Conservation (phyloP, 805 yeast species). For the Spathaspora arborariae region DNA sequence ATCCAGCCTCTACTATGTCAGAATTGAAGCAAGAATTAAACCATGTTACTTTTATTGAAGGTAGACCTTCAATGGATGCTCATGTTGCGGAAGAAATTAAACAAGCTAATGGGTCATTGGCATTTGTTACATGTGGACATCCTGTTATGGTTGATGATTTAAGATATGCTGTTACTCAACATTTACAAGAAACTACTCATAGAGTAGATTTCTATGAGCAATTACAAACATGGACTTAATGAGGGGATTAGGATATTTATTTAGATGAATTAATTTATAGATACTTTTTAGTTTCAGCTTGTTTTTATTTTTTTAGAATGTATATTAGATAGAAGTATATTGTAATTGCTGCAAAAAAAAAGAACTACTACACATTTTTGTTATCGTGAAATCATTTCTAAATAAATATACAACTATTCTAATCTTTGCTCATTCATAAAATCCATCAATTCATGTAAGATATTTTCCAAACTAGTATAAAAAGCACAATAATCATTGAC, state of each 20-base stretch:
- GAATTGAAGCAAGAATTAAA: constrained; percentile 14
- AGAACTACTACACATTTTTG: background rate
- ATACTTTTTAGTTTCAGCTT: background rate
- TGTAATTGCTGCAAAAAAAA: background rate
- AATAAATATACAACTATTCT: background rate
- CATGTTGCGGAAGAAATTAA: constrained; percentile 36
- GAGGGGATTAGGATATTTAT: background rate
- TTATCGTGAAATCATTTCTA: background rate
- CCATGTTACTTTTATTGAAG: constrained; percentile 37
- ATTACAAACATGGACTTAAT: constrained; percentile 62
- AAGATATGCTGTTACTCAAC: constrained; percentile 44
- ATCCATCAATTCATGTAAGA: constrained; percentile 36
- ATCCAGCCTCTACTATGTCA: constrained; percentile 9
- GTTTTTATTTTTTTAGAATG: background rate
- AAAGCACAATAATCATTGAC: constrained; percentile 43
- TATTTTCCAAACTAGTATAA: constrained; percentile 37
- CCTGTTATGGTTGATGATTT: constrained; percentile 54
- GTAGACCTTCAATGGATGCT: constrained; percentile 46
- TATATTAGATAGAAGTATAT: background rate
- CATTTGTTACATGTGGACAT: constrained; percentile 64
- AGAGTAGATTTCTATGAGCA: constrained; percentile 74
- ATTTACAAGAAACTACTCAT: constrained; percentile 36
- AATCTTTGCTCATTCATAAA: constrained; percentile 17
- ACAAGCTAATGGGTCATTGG: constrained; percentile 42
- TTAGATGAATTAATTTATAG: background rate